Evolutionary conservation across 2,329 filamentous ascomycete genomes (phyloP).

Genomic region (Talaromyces verruculosus): DNA sequence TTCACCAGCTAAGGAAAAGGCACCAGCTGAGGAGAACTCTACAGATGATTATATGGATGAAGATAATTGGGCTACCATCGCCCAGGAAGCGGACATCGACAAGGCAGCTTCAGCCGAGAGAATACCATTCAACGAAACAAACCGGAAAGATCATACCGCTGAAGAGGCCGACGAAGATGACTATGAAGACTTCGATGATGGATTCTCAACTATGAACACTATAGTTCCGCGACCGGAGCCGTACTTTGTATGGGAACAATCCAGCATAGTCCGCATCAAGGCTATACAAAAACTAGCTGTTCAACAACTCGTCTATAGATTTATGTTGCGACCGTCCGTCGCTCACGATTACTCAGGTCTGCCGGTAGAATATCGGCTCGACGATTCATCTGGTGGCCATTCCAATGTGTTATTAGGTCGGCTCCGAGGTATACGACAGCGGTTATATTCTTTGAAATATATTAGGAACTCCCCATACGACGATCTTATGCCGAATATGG

Average conservation of each 20-base stretch:
- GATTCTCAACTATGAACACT: conserved; percentile 21
- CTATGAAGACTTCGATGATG: conserved; percentile 5
- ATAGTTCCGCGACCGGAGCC: conserved; percentile 13
- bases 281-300: conserved; percentile 42
- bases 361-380: conserved; percentile 33
- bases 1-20: not conserved
- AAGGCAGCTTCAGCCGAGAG: not conserved
- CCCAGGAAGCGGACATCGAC: not conserved
- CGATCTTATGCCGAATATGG: conserved; percentile 32
- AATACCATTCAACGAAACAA: not conserved
- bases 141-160: not conserved
- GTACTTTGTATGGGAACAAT: conserved; percentile 29
- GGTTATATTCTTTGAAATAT: conserved; percentile 35
- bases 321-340: conserved; percentile 41
- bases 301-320: conserved; percentile 41
- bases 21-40: not conserved
- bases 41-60: not conserved
- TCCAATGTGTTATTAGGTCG: conserved; percentile 36
- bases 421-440: conserved; percentile 34
- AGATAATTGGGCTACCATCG: not conserved
- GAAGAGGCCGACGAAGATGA: conserved; percentile 11
- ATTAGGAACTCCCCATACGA: conserved; percentile 29
- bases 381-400: conserved; percentile 33
- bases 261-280: conserved; percentile 35
- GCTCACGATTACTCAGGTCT: conserved; percentile 41